These are phyloP conservation scores for Solanum boliviense DNA, from an alignment of 257 asterid species.

Conservation along the genomic window DNA sequence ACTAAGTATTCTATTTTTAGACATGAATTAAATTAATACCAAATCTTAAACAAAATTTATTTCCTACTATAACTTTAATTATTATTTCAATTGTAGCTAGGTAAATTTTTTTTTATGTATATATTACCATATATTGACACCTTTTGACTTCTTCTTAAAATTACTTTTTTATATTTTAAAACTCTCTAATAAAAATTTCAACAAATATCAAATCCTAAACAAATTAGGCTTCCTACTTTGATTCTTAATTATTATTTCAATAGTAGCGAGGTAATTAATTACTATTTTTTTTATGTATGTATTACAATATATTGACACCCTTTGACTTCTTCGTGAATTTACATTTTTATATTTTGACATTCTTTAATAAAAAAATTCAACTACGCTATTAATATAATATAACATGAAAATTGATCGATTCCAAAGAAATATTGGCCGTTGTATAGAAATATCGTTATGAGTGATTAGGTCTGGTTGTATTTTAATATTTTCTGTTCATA, in stretches of 20 bases:
- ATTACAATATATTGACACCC: background rate
- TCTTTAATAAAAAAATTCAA: background rate
- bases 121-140: background rate
- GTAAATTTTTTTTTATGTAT: background rate
- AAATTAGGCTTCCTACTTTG: background rate
- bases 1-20: background rate
- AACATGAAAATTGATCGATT: background rate
- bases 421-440: background rate
- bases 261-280: no score
- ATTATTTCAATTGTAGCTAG: background rate
- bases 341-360: background rate
- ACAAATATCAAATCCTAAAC: background rate
- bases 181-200: no score
- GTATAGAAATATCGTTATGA: background rate
- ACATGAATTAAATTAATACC: background rate
- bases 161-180: background rate
- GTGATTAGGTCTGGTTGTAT: background rate
- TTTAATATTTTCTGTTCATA: background rate
- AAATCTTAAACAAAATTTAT: background rate
- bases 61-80: background rate
- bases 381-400: background rate
- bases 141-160: background rate
- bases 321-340: no score
- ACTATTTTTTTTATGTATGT: background rate
- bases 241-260: no score